Percentiles rank a stretch among this genome's conserved stretches.
phyloP scores from a whole-genome alignment of 176 grass and related monocot species.

The Rhynchospora breviuscula region DNA sequence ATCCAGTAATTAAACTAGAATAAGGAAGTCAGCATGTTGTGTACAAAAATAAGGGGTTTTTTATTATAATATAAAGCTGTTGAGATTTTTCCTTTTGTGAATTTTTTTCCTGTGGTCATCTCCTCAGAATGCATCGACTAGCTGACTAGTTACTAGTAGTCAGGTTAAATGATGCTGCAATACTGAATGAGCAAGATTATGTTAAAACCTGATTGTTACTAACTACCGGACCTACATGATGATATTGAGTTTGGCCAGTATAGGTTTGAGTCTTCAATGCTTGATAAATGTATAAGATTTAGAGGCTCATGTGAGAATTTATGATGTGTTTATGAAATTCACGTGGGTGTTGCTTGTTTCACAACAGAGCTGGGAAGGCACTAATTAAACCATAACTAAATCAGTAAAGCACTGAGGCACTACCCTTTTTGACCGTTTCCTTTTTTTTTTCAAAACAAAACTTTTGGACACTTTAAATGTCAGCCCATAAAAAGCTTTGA shows the following conservation, averaged over 20 bases:
- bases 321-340: not conserved
- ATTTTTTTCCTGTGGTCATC: not conserved
- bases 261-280: not conserved
- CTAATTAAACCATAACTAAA: not conserved
- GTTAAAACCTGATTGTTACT: no score
- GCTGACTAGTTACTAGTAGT: not conserved
- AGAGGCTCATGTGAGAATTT: not conserved
- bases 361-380: not conserved
- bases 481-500: not conserved
- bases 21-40: not conserved
- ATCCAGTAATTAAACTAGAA: no score
- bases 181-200: not conserved
- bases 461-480: slow-evolving; percentile 2
- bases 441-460: not conserved
- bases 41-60: not conserved
- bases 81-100: not conserved
- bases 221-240: not conserved
- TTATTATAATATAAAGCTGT: not conserved
- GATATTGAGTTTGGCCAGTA: not conserved
- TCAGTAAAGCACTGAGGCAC: not conserved
- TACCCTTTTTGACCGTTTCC: not conserved
- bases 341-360: not conserved
- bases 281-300: not conserved
- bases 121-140: not conserved
- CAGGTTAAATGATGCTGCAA: not conserved